A percentile compares a stretch with the other conserved stretches of the same genome.
phyloP scores from a whole-genome alignment of 2,329 filamentous ascomycete genomes.

The Penicillium sp. region DNA sequence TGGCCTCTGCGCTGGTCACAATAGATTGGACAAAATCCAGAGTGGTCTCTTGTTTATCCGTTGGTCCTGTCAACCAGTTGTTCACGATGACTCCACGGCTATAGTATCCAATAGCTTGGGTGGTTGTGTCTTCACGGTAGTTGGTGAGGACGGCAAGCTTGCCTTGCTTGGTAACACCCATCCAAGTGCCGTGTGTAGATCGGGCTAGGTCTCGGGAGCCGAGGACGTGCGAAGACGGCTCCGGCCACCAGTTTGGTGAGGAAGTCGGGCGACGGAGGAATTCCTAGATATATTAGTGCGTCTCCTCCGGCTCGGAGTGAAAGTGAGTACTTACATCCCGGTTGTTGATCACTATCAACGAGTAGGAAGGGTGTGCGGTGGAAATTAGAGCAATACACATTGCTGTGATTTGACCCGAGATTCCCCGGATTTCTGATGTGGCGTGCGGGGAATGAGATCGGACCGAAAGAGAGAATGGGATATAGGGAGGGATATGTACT shows the following conservation, averaged over 20 bases:
- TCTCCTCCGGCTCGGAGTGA: background rate
- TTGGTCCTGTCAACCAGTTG: slow-evolving; percentile 52
- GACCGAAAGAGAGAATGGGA: background rate
- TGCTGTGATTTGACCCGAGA: slow-evolving; percentile 41
- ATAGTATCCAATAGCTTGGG: slow-evolving; percentile 45
- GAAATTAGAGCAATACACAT: slow-evolving; percentile 75
- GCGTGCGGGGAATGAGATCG: background rate
- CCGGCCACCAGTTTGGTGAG: slow-evolving; percentile 57
- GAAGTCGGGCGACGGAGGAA: slow-evolving; percentile 60
- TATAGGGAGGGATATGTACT: background rate
- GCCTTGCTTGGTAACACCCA: slow-evolving; percentile 59
- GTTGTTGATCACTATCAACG: slow-evolving; percentile 72
- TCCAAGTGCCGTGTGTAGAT: slow-evolving; percentile 59
- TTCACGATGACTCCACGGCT: slow-evolving; percentile 60
- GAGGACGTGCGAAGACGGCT: slow-evolving; percentile 53
- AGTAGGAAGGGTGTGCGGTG: slow-evolving; percentile 70
- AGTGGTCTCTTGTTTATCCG: slow-evolving; percentile 41
- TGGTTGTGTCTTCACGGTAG: slow-evolving; percentile 54
- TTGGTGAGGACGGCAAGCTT: slow-evolving; percentile 62
- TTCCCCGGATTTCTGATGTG: background rate
- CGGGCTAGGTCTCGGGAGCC: slow-evolving; percentile 61
- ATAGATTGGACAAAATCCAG: slow-evolving; percentile 53
- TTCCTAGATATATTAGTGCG: slow-evolving; percentile 46
- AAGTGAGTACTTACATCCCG: slow-evolving; percentile 55
- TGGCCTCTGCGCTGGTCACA: slow-evolving; percentile 52